Base-by-base conservation (phyloP, 495 filamentous ascomycete species). In the Podospora didyma region DNA sequence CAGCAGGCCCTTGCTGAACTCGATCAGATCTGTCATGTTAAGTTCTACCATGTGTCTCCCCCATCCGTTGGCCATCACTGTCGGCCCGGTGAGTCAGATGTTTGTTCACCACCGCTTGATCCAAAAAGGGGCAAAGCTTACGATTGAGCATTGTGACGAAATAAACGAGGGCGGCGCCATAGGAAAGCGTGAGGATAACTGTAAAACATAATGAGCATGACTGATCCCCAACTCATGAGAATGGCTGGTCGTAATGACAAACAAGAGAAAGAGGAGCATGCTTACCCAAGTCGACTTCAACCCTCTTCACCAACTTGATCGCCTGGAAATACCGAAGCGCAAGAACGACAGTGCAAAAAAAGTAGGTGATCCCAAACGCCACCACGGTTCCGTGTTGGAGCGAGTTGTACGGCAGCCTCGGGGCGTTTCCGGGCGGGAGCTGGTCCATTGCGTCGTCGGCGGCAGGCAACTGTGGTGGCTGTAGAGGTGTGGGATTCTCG, bases 1-100 rank as follows among this genome's bases (percentile, higher is more conserved):
- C 34, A 62, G 60, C 44, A 62, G 56, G 20, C 24, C 22, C 37
- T 59, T 46, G 44, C 57, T 61, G 49, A 61, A 57, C 11, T 53
- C 16, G 22, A 53, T 16, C 1, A 61, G 34, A 49, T 61, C 54
- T 7, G 20, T 52, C 26, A 34, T 24, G 21, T 23, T 24, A 10
- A 61, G 37, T 10, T 61, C 59, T 6, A 1, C 7, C 2, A 53
- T 44, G 44, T 61, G 59, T 44, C 59, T 11, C 21, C 49, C 54
- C 59, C 59, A 61, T 20, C 59, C 59, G 21, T 45, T 17, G 5
- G 20, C 10, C 59, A 61, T 61, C 24, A 61, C 46, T 53, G 41
- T 11, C 7, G 17, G 5, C 10, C n/a, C 7, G 17, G 5, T 16
- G 12, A 37, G 23, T 54, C 20, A 46, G 20, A 51, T 4, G 12